phyloP scores from a whole-genome alignment of 441 rosid genomes.

The Codiaeum variegatum region DNA sequence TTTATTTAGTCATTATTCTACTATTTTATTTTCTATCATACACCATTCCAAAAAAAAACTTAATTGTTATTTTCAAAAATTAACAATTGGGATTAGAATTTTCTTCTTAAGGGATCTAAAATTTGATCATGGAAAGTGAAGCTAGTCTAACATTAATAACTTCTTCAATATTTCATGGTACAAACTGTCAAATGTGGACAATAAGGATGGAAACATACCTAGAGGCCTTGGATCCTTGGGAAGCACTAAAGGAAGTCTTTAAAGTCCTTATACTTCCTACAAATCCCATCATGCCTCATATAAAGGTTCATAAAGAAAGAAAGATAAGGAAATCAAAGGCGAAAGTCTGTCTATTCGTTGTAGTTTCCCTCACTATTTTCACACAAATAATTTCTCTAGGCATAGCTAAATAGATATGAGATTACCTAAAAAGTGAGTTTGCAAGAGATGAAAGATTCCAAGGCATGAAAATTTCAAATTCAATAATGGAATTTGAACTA shows the following conservation, averaged over 20 bases:
- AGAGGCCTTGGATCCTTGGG: slow-evolving; percentile 15
- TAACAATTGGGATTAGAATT: too few species aligned
- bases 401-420: slow-evolving; percentile 13
- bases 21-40: too few species aligned
- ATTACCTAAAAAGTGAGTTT: not conserved
- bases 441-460: not conserved
- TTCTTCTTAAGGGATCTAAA: too few species aligned
- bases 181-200: too few species aligned
- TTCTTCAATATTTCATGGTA: too few species aligned
- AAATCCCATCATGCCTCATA: slow-evolving; percentile 22
- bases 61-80: too few species aligned
- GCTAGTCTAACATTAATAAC: too few species aligned
- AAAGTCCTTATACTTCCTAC: slow-evolving; percentile 2
- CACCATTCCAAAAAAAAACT: too few species aligned
- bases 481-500: not conserved
- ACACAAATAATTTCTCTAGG: slow-evolving; percentile 15
- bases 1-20: too few species aligned
- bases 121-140: too few species aligned
- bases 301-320: slow-evolving; percentile 16
- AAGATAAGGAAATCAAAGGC: slow-evolving; percentile 22
- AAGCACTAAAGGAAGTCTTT: slow-evolving; percentile 19
- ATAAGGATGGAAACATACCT: too few species aligned
- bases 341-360: slow-evolving; percentile 2
- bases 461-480: not conserved
- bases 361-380: slow-evolving; percentile 15